Conservation (phyloP, 768 basidiomycete species). For the Calocera cornea region DNA sequence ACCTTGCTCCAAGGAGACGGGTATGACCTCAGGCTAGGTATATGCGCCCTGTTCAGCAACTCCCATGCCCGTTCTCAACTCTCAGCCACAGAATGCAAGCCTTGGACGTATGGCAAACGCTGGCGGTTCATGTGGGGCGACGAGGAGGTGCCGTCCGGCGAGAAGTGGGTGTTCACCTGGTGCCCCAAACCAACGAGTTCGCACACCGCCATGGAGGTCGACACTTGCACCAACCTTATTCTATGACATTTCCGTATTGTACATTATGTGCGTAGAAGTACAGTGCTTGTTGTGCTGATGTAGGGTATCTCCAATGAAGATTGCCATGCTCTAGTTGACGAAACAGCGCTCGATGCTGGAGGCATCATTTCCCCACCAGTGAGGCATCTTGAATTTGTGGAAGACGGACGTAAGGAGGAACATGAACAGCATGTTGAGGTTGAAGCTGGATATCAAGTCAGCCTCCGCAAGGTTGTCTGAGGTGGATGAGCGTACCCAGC, state of each 20-base stretch:
- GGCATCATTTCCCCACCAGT: neutral
- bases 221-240: neutral
- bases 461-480: neutral
- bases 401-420: neutral
- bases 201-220: neutral
- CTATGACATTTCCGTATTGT: neutral
- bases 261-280: neutral
- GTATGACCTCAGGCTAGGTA: slow-evolving; percentile 1
- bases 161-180: slow-evolving; percentile 2
- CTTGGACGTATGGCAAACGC: neutral
- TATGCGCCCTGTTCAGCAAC: neutral
- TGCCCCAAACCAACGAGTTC: neutral
- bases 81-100: neutral
- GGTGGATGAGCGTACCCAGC: neutral
- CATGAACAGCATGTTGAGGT: slow-evolving; percentile 5
- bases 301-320: neutral
- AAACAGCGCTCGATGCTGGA: neutral
- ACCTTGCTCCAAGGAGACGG: neutral
- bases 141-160: neutral
- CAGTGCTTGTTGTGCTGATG: neutral
- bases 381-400: slow-evolving; percentile 2
- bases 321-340: neutral
- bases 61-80: neutral
- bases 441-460: neutral
- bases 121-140: neutral